Percentiles rank a stretch among this genome's conserved stretches.
Evolutionary conservation across 257 asterid species (phyloP).

Genomic region (Striga asiatica): DNA sequence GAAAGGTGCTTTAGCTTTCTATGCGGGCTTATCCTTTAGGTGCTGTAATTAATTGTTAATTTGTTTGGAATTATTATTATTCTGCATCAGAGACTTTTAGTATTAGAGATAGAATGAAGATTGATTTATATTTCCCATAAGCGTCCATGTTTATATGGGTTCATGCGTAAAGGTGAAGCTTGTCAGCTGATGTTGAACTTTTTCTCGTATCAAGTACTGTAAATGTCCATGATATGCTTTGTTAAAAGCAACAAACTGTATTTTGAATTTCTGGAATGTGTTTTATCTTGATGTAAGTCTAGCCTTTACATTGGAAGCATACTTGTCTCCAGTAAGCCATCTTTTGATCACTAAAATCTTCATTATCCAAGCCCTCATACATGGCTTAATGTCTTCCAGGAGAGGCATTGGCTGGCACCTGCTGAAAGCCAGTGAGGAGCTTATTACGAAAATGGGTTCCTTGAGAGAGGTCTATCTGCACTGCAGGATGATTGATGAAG

Average conservation of each 20-base stretch:
- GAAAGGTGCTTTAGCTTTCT: no score
- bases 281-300: background rate
- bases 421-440: constrained; percentile 77
- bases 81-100: no score
- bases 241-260: background rate
- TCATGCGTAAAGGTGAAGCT: background rate
- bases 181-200: background rate
- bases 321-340: background rate
- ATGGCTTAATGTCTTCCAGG: constrained; percentile 29
- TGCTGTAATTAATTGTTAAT: background rate
- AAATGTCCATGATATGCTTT: background rate
- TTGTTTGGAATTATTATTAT: no score
- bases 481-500: constrained; percentile 81
- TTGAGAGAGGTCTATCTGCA: constrained; percentile 71
- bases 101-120: no score
- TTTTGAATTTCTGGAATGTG: background rate
- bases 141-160: no score
- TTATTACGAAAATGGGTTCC: constrained; percentile 62
- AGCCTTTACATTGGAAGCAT: background rate
- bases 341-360: background rate
- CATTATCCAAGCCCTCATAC: no score
- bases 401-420: constrained; percentile 95
- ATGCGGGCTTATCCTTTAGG: no score
- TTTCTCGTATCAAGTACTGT: background rate
- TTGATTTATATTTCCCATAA: no score